Base-by-base conservation (phyloP, 78 protist species). In the Dictyostelium intermedium region DNA sequence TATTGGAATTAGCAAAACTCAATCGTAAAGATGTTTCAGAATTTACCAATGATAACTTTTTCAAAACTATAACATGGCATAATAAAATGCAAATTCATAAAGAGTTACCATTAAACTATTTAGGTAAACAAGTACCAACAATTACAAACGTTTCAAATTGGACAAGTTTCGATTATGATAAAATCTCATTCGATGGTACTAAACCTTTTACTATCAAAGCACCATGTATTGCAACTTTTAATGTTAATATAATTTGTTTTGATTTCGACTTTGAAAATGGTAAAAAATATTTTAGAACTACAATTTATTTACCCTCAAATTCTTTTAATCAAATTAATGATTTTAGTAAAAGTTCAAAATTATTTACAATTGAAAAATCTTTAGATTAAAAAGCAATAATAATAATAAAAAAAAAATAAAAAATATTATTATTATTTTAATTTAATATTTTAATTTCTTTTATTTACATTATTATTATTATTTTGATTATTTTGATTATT, bases 111-210 rank as follows among this genome's bases (percentile, higher is more conserved):
- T 34, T 39, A 37, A 25, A 82, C 3, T 82, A 63, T 39, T 8
- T 56, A 8, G 78, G 79, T 35, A 82, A 82, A 82, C 20, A 74
- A 39, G 27, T 10, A 35, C 41, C 32, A 6, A 82, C 27, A 34
- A n/a, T 35, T 10, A 30, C 76, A 9, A 23, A 72, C 5, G 41
- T 63, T n/a, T 35, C 76, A 20, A 82, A 61, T 63, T 82, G 87
- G 87, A 50, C 78, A 37, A 39, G 39, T 13, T 82, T 82, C 8
- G 87, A 82, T 61, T 82, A 63, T 63, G 63, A 63, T 37, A 32
- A 30, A 10, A 82, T 63, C 30, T 35, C 37, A 56, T 82, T 63
- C 56, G 79, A 63, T 39, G 56, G 18, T 39, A n/a, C 30, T 13
- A 39, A 25, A 2, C 87, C 87, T 61, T 35, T 25, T 23, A 20